Percentiles rank a stretch among this genome's conserved stretches.
Conservation (phyloP, 78 protist genomes). For the Speleostelium caveatum region DNA sequence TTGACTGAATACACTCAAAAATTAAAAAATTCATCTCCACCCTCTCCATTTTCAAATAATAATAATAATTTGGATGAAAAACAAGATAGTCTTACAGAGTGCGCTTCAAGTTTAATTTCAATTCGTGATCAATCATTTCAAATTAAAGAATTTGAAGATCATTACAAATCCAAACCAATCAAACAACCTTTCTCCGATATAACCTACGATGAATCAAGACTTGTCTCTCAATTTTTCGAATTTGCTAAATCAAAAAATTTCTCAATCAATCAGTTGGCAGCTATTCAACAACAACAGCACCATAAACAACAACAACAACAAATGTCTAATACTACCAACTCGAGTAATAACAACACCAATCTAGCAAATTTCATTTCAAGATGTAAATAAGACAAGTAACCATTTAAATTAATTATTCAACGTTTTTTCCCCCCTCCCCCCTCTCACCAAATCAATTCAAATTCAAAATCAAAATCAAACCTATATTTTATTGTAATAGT, state of each 20-base stretch:
- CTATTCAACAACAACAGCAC: too few relatives aligned
- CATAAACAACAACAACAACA: too few relatives aligned
- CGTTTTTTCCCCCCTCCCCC: background rate
- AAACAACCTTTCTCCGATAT: background rate
- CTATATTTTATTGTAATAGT: too few relatives aligned
- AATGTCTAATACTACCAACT: too few relatives aligned
- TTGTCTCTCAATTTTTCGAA: constrained; percentile 20
- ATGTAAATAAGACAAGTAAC: too few relatives aligned
- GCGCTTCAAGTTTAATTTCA: constrained; percentile 48
- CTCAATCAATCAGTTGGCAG: too few relatives aligned
- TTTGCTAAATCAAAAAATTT: constrained; percentile 28
- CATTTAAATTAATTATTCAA: too few relatives aligned
- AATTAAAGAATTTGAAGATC: background rate
- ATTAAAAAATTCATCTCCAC: too few relatives aligned
- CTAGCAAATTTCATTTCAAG: too few relatives aligned
- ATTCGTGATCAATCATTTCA: constrained; percentile 10
- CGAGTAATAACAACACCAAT: too few relatives aligned
- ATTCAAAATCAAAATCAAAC: constrained; percentile 15
- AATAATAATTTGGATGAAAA: background rate
- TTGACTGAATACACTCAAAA: too few relatives aligned
- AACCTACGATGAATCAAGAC: background rate
- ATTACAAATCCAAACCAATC: background rate
- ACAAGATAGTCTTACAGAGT: constrained; percentile 5
- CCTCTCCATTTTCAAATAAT: too few relatives aligned
- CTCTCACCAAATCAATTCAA: background rate